Evolutionary conservation across 129 eudicot species (phyloP).

Genomic region (Tanacetum coccineum): DNA sequence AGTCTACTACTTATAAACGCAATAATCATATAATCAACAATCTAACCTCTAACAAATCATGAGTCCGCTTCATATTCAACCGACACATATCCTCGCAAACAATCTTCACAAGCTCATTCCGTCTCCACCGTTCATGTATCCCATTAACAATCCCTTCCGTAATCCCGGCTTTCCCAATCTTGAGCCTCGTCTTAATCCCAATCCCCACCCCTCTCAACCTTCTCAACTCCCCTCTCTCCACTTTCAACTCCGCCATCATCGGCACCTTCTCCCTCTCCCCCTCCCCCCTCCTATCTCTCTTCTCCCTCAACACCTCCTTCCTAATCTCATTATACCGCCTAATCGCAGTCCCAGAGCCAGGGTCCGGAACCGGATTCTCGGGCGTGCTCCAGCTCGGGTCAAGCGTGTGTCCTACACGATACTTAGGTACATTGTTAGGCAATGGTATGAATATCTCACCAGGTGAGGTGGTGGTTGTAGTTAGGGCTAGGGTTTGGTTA

Average conservation of each 20-base stretch:
- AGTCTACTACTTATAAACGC: neutral
- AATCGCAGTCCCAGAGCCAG: slow-evolving; percentile 65
- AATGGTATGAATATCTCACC: slow-evolving; percentile 82
- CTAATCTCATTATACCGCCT: slow-evolving; percentile 47
- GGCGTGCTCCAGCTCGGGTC: slow-evolving; percentile 98
- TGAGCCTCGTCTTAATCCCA: slow-evolving; percentile 55
- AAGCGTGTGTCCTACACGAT: slow-evolving; percentile 87
- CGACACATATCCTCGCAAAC: slow-evolving; percentile 74
- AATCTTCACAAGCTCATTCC: slow-evolving; percentile 67
- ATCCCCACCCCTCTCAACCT: slow-evolving; percentile 66
- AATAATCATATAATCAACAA: neutral
- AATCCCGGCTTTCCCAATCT: slow-evolving; percentile 89
- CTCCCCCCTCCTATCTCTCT: slow-evolving; percentile 39
- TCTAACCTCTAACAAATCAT: slow-evolving; percentile 84
- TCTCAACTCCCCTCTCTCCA: slow-evolving; percentile 54
- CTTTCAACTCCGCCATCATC: slow-evolving; percentile 70
- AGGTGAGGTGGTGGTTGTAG: slow-evolving; percentile 32
- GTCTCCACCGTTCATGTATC: slow-evolving; percentile 93
- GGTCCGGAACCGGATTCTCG: slow-evolving; percentile 78
- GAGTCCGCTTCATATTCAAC: slow-evolving; percentile 95
- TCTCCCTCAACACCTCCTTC: slow-evolving; percentile 51
- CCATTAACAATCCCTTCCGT: slow-evolving; percentile 95
- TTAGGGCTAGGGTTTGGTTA: neutral
- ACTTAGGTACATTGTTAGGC: slow-evolving; percentile 55
- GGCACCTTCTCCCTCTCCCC: slow-evolving; percentile 41